phyloP scores from a whole-genome alignment of 495 filamentous ascomycete genomes.

The Neurospora sp. region DNA sequence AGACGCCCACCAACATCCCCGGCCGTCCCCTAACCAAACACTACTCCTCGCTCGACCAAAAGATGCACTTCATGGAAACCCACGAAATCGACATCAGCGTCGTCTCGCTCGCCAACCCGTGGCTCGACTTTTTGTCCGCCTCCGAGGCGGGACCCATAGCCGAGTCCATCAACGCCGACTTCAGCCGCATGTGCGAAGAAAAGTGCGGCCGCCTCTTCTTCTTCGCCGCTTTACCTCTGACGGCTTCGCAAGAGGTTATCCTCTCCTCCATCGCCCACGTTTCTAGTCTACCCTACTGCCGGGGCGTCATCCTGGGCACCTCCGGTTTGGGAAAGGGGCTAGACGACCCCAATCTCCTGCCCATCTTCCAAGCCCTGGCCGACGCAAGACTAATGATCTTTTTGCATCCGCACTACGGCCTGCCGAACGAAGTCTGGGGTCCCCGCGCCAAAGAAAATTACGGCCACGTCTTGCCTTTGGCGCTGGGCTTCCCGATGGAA shows the following conservation, averaged over 20 bases:
- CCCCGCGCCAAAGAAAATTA: slow-evolving; percentile 47
- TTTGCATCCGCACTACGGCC: slow-evolving; percentile 88
- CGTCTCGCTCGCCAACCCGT: slow-evolving; percentile 87
- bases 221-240: slow-evolving; percentile 74
- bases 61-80: slow-evolving; percentile 76
- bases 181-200: slow-evolving; percentile 54
- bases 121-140: slow-evolving; percentile 76
- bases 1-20: slow-evolving; percentile 15
- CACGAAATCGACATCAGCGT: slow-evolving; percentile 77
- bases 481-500: slow-evolving; percentile 84
- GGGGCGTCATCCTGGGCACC: slow-evolving; percentile 83
- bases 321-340: slow-evolving; percentile 71
- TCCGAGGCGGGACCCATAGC: slow-evolving; percentile 53
- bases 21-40: slow-evolving; percentile 68
- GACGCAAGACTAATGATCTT: slow-evolving; percentile 58
- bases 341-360: slow-evolving; percentile 64
- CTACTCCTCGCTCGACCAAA: slow-evolving; percentile 61
- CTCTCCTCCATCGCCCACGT: slow-evolving; percentile 56
- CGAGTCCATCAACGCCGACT: slow-evolving; percentile 61
- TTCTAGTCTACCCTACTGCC: slow-evolving; percentile 51
- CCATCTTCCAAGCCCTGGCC: slow-evolving; percentile 60
- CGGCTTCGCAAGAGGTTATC: slow-evolving; percentile 49
- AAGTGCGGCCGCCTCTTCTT: slow-evolving; percentile 58
- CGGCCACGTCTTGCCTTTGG: slow-evolving; percentile 80
- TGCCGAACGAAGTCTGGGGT: slow-evolving; percentile 72